phyloP scores from a whole-genome alignment of 306 rosid genomes.

The Cicer judaicum region DNA sequence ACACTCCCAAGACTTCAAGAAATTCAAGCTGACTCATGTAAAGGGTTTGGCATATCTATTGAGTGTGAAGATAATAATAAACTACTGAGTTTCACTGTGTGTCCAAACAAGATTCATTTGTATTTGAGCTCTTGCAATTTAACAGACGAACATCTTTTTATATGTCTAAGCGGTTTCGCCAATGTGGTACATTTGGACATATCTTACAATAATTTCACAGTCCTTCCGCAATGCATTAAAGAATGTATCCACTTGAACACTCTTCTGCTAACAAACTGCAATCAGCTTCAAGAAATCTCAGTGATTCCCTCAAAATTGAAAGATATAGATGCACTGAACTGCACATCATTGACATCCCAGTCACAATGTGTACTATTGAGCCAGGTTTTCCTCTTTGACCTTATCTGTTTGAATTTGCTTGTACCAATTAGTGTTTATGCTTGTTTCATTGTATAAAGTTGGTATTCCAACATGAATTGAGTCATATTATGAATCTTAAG shows the following conservation, averaged over 20 bases:
- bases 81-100: neutral
- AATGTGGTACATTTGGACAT: neutral
- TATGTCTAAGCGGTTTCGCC: conserved; percentile 1
- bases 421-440: neutral
- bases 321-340: neutral
- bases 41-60: neutral
- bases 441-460: no score
- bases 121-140: conserved; percentile 1
- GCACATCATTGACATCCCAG: conserved; percentile 13
- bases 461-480: no score
- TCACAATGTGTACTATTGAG: conserved; percentile 3
- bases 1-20: conserved; percentile 1
- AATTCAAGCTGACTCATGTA: conserved; percentile 17
- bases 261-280: conserved; percentile 10
- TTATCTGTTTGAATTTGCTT: neutral
- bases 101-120: conserved; percentile 7
- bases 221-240: conserved; percentile 9
- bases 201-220: neutral
- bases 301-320: neutral
- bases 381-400: neutral
- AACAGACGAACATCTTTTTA: neutral
- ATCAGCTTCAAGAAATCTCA: conserved; percentile 2
- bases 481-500: no score
- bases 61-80: neutral
- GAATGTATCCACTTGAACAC: conserved; percentile 1